Evolutionary conservation across 1,284 basidiomycete species (phyloP).

Genomic region (Fomes fomentarius): DNA sequence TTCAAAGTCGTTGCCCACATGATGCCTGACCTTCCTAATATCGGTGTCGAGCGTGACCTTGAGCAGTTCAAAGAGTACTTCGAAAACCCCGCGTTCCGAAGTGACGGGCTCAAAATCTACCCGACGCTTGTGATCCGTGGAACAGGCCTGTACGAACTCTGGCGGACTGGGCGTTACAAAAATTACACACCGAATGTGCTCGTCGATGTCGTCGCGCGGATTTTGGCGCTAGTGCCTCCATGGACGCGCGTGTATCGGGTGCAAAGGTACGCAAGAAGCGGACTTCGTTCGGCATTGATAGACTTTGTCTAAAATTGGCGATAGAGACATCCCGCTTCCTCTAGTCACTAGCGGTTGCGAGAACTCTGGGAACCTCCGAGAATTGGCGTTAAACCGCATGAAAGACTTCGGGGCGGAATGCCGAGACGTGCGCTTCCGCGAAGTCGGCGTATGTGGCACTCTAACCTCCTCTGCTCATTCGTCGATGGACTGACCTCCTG

Average conservation of each 20-base stretch:
- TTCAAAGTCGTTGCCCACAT: slow-evolving; percentile 99
- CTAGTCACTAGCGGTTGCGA: slow-evolving; percentile 97
- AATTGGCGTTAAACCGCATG: slow-evolving; percentile 96
- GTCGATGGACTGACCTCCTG: not conserved
- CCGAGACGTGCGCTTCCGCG: slow-evolving; percentile 95
- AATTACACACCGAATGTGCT: slow-evolving; percentile 99
- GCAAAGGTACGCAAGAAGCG: slow-evolving; percentile 62
- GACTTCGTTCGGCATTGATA: slow-evolving; percentile 1
- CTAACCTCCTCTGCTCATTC: not conserved
- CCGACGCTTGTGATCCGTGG: slow-evolving; percentile 98
- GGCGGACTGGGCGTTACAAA: slow-evolving; percentile 96
- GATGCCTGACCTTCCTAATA: slow-evolving; percentile 98
- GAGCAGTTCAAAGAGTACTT: slow-evolving; percentile 99
- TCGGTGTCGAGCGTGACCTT: slow-evolving; percentile 95
- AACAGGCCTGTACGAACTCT: slow-evolving; percentile 96
- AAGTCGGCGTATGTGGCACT: slow-evolving; percentile 84
- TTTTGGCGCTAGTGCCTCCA: slow-evolving; percentile 95
- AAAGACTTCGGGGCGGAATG: slow-evolving; percentile 99
- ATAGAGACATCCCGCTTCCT: slow-evolving; percentile 93
- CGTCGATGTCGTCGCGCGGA: slow-evolving; percentile 95
- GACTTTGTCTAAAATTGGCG: slow-evolving; percentile 13
- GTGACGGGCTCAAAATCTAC: slow-evolving; percentile 98
- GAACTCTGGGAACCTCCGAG: slow-evolving; percentile 95
- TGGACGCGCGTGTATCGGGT: slow-evolving; percentile 99
- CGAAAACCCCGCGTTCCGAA: slow-evolving; percentile 97